Percentiles rank a stretch among this genome's conserved stretches.
Conservation (phyloP, 108 stramenopile species). For the Discostella stelligeroides region DNA sequence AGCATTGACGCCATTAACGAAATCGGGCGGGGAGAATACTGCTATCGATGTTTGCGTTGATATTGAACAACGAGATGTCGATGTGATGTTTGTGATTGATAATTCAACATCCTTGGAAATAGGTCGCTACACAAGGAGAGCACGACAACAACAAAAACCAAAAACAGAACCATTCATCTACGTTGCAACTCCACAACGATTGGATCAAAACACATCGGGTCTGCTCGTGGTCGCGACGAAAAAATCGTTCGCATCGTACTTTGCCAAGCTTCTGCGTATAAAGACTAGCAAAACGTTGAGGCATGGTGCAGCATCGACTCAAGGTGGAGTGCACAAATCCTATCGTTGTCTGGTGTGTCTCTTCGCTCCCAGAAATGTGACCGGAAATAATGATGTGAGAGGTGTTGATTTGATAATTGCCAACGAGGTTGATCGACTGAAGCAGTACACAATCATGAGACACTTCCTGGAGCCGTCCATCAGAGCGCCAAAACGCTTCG, state of each 20-base stretch:
- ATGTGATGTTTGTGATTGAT: too few species aligned
- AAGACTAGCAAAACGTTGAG: conserved; percentile 56
- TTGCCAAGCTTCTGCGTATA: conserved; percentile 69
- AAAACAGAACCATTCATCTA: conserved; percentile 52
- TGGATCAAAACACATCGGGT: conserved; percentile 86
- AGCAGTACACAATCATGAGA: conserved; percentile 51
- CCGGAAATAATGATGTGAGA: background rate
- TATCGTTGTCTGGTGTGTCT: conserved; percentile 84
- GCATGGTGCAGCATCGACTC: conserved; percentile 7
- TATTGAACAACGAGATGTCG: too few species aligned
- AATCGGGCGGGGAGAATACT: too few species aligned
- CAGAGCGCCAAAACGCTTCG: conserved; percentile 67
- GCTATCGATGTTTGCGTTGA: too few species aligned
- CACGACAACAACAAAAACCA: conserved; percentile 22
- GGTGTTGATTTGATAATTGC: conserved; percentile 3
- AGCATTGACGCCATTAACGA: too few species aligned
- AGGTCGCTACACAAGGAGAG: too few species aligned
- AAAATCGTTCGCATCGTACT: conserved; percentile 80
- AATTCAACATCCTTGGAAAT: background rate
- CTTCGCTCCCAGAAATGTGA: conserved; percentile 21
- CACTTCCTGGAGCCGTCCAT: conserved; percentile 80
- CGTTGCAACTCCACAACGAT: conserved; percentile 69
- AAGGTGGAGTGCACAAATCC: conserved; percentile 62
- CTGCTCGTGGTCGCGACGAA: conserved; percentile 78
- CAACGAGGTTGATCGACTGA: conserved; percentile 39